Conservation (phyloP, 2,329 filamentous ascomycete genomes). For the Trichoderma sp. region DNA sequence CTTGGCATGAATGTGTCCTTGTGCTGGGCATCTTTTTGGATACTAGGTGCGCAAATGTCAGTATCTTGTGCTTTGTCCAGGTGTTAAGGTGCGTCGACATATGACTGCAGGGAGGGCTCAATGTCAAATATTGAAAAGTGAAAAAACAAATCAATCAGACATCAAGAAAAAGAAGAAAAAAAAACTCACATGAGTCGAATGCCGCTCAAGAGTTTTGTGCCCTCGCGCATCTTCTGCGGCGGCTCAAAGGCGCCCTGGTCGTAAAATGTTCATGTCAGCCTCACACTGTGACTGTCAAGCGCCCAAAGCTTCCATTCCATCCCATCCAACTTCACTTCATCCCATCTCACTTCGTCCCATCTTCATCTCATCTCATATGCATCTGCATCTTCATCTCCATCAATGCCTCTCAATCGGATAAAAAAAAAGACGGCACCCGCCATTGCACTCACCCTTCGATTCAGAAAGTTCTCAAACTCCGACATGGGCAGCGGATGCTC, state of each 20-base stretch:
- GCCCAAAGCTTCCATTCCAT: background rate
- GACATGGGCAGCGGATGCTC: slow-evolving; percentile 51
- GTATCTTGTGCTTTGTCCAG: background rate
- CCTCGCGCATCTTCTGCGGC: slow-evolving; percentile 41
- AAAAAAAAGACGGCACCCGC: background rate
- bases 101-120: background rate
- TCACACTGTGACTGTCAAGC: background rate
- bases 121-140: background rate
- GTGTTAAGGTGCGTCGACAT: background rate
- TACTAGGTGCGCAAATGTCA: slow-evolving; percentile 36
- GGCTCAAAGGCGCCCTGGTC: slow-evolving; percentile 54
- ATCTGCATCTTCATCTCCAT: background rate
- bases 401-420: background rate
- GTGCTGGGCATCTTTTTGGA: slow-evolving; percentile 56
- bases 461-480: slow-evolving; percentile 59
- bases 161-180: background rate
- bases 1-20: slow-evolving; percentile 57
- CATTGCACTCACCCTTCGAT: slow-evolving; percentile 43
- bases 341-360: background rate
- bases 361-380: background rate
- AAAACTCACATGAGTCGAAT: slow-evolving; percentile 54
- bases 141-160: background rate
- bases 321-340: background rate
- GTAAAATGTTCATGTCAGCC: background rate
- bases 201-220: slow-evolving; percentile 48